These are phyloP conservation scores for Hordeum pubiflorum DNA, from an alignment of 202 grass and related monocot genomes.

Conservation along the genomic window DNA sequence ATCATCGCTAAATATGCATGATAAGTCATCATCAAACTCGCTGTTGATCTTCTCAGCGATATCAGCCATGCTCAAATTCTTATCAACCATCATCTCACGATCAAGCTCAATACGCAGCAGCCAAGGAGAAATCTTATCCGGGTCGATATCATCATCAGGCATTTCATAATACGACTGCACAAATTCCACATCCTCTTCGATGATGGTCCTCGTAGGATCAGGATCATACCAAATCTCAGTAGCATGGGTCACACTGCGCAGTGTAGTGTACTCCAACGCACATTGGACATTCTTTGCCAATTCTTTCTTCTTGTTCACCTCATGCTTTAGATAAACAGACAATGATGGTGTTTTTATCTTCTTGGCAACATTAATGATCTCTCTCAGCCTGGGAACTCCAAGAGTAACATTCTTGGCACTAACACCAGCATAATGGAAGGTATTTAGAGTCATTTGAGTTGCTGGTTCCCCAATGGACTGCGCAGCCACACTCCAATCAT, in stretches of 20 bases:
- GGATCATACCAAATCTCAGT: slow-evolving; percentile 96
- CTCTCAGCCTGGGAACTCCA: slow-evolving; percentile 87
- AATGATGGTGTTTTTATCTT: slow-evolving; percentile 92
- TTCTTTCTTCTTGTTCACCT: slow-evolving; percentile 78
- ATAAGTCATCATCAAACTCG: slow-evolving; percentile 85
- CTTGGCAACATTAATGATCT: slow-evolving; percentile 98
- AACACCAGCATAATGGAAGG: slow-evolving; percentile 99
- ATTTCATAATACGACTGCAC: slow-evolving; percentile 92
- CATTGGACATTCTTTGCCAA: slow-evolving; percentile 94
- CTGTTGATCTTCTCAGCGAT: slow-evolving; percentile 92
- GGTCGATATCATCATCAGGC: slow-evolving; percentile 89
- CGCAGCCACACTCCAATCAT: slow-evolving; percentile 97
- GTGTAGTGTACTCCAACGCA: slow-evolving; percentile 90
- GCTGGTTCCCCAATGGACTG: slow-evolving; percentile 97
- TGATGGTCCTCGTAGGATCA: slow-evolving; percentile 71
- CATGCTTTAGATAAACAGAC: slow-evolving; percentile 78
- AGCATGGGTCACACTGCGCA: slow-evolving; percentile 86
- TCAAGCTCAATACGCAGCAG: slow-evolving; percentile 89
- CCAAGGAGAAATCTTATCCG: slow-evolving; percentile 90
- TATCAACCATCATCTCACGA: slow-evolving; percentile 98
- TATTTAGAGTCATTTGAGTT: slow-evolving; percentile 94
- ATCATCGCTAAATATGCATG: slow-evolving; percentile 98
- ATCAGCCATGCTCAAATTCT: slow-evolving; percentile 95
- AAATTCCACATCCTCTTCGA: slow-evolving; percentile 93
- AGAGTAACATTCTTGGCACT: slow-evolving; percentile 99